Percentiles rank a stretch among this genome's conserved stretches.
Conservation (phyloP, 371 early-diverging fungal species). For the Dentiscutata heterogama region DNA sequence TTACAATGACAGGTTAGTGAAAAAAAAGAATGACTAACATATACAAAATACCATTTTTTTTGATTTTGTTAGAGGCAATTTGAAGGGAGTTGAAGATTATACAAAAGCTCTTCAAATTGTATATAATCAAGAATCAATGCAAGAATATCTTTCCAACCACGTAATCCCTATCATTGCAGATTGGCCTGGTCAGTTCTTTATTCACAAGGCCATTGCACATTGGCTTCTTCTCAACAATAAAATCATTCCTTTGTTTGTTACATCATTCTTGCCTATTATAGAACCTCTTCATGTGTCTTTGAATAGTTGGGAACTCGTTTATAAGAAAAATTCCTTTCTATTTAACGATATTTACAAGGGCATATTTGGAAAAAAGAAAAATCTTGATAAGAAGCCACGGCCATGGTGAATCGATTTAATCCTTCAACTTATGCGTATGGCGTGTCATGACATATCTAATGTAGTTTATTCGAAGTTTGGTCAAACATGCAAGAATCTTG, state of each 20-base stretch:
- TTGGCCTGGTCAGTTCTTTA: slow-evolving; percentile 29
- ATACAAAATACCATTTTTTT: slow-evolving; percentile 31
- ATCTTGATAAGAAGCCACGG: not conserved
- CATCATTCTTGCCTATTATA: slow-evolving; percentile 26
- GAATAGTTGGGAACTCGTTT: slow-evolving; percentile 1
- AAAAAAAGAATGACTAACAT: slow-evolving; percentile 22
- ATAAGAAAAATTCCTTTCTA: slow-evolving; percentile 24
- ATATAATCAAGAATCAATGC: slow-evolving; percentile 22
- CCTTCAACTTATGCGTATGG: not conserved
- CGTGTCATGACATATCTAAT: not conserved
- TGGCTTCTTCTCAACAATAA: slow-evolving; percentile 3
- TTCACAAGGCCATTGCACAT: slow-evolving; percentile 22
- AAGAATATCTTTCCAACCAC: slow-evolving; percentile 19
- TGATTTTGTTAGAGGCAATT: slow-evolving; percentile 21
- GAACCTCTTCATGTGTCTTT: slow-evolving; percentile 29
- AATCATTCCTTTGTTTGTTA: slow-evolving; percentile 23
- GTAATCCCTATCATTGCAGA: slow-evolving; percentile 27
- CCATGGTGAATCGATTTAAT: not conserved
- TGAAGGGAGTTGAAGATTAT: slow-evolving; percentile 27
- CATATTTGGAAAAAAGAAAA: slow-evolving; percentile 13
- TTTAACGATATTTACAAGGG: slow-evolving; percentile 35
- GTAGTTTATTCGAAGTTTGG: slow-evolving; percentile 39
- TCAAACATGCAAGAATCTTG: slow-evolving; percentile 26
- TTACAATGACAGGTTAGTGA: slow-evolving; percentile 33
- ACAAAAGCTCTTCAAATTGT: slow-evolving; percentile 38